Conservation (phyloP, 495 filamentous ascomycete genomes). For the Mytilinidion resinicola region DNA sequence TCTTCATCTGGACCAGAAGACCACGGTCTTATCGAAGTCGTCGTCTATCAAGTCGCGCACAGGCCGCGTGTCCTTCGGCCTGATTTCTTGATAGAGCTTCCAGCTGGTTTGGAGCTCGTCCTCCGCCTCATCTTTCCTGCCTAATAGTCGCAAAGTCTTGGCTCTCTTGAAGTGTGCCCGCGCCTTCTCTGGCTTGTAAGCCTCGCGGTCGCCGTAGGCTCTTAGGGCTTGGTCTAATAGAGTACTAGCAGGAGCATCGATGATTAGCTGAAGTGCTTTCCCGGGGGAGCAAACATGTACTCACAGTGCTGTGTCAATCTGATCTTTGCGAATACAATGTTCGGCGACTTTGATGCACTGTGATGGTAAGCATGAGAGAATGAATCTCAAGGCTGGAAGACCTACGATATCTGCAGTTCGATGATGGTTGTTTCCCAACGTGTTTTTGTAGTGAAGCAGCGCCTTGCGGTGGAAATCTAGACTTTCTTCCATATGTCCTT, state of each 20-base stretch:
- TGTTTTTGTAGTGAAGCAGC: conserved; percentile 22
- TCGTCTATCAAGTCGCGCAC: conserved; percentile 4
- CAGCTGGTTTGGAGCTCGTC: background rate
- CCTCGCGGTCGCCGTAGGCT: conserved; percentile 3
- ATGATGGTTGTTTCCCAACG: conserved; percentile 31
- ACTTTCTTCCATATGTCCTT: conserved; percentile 27
- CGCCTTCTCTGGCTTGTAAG: conserved; percentile 1
- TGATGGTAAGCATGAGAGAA: too few relatives aligned
- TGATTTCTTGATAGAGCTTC: conserved; percentile 1
- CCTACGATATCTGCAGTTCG: conserved; percentile 23
- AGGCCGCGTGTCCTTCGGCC: conserved; percentile 3
- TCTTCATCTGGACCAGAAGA: conserved; percentile 21
- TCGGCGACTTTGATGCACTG: conserved; percentile 31
- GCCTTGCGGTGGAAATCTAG: conserved; percentile 27
- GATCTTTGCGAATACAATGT: conserved; percentile 25
- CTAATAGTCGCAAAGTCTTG: background rate
- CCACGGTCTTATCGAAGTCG: conserved; percentile 19
- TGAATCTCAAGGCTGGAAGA: too few relatives aligned
- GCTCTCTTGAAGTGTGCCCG: conserved; percentile 5
- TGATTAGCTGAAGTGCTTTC: background rate
- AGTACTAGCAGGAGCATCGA: background rate
- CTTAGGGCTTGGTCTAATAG: conserved; percentile 6
- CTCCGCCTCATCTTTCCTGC: background rate
- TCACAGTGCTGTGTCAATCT: conserved; percentile 29
- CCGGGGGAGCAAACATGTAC: background rate